phyloP scores from a whole-genome alignment of 306 rosid species.

The Mimosa pudica region DNA sequence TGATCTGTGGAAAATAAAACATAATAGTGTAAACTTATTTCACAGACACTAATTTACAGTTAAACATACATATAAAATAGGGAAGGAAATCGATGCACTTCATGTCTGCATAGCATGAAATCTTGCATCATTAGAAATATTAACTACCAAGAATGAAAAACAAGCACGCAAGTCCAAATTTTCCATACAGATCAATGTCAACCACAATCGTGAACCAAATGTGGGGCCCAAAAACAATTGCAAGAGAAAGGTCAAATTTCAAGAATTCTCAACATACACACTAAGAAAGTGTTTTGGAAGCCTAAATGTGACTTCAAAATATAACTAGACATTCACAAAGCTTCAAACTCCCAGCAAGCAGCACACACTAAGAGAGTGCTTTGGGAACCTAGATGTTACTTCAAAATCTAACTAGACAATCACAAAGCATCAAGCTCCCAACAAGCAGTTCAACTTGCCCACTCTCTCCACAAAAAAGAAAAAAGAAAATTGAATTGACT shows the following conservation, averaged over 20 bases:
- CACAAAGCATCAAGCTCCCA: conserved; percentile 1
- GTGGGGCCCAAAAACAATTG: background rate
- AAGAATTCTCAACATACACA: background rate
- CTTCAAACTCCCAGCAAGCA: too few species aligned
- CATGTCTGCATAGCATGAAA: background rate
- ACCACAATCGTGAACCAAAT: conserved; percentile 1
- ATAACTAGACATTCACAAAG: too few species aligned
- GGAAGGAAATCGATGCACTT: background rate
- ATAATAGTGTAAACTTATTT: conserved; percentile 10
- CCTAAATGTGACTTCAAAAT: too few species aligned
- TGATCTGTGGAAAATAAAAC: conserved; percentile 53
- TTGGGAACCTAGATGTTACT: background rate
- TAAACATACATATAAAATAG: background rate
- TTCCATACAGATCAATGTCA: background rate
- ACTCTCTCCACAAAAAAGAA: background rate
- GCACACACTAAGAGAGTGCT: background rate
- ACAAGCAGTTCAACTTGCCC: background rate
- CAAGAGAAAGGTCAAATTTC: background rate
- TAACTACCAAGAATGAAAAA: background rate
- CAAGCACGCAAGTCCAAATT: background rate
- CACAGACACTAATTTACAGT: background rate
- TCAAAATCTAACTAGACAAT: background rate
- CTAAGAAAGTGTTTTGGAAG: background rate
- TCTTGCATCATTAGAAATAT: conserved; percentile 2
- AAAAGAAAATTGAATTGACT: background rate